These are phyloP conservation scores for Entomortierella chlamydospora DNA, from an alignment of 192 early-diverging fungal genomes.

Conservation along the genomic window DNA sequence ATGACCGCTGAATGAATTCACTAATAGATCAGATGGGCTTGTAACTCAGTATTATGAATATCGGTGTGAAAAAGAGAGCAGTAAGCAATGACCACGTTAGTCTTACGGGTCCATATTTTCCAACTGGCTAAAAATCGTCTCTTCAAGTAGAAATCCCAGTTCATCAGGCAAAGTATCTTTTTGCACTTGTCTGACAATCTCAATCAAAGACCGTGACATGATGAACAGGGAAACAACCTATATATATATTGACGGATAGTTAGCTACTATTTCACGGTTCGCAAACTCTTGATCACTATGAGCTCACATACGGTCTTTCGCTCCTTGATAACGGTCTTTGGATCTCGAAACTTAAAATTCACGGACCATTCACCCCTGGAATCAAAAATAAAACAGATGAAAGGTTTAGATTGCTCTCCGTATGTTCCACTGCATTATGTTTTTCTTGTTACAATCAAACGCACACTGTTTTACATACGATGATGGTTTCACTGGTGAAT, in stretches of 20 bases:
- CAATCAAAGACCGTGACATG: conserved; percentile 86
- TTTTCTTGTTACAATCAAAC: too few species aligned
- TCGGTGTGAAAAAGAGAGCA: neutral
- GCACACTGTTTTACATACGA: too few species aligned
- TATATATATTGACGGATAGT: neutral
- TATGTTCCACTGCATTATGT: too few species aligned
- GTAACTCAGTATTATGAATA: neutral
- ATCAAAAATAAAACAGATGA: neutral
- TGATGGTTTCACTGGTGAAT: conserved; percentile 34
- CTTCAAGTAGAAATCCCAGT: conserved; percentile 89
- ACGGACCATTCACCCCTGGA: conserved; percentile 40
- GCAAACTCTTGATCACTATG: too few species aligned
- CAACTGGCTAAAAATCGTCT: conserved; percentile 93
- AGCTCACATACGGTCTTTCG: conserved; percentile 29
- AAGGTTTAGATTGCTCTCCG: too few species aligned
- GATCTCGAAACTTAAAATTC: conserved; percentile 44
- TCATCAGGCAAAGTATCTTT: conserved; percentile 80
- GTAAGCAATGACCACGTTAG: neutral
- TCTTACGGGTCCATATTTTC: conserved; percentile 87
- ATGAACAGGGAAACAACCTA: conserved; percentile 85
- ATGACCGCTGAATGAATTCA: conserved; percentile 73
- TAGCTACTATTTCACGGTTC: too few species aligned
- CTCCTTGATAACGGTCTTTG: conserved; percentile 49
- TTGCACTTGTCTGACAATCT: conserved; percentile 83
- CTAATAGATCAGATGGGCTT: conserved; percentile 38